A percentile compares a stretch with the other conserved stretches of the same genome.
Conservation (phyloP, 768 basidiomycete genomes). For the Phylloporus rhodoxanthus region DNA sequence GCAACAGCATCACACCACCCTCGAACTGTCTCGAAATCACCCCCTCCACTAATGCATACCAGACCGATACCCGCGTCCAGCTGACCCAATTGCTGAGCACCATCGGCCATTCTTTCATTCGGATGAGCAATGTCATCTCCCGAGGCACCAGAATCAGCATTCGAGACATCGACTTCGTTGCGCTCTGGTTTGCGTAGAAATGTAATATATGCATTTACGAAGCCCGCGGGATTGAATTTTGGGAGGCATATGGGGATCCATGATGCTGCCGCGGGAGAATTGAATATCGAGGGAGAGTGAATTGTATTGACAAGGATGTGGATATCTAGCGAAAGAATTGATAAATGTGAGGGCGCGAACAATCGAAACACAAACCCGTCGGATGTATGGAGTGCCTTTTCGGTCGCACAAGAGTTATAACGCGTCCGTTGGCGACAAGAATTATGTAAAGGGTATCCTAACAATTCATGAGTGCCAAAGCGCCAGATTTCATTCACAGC, state of each 20-base stretch:
- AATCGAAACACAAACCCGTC: slow-evolving; percentile 48
- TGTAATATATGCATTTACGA: slow-evolving; percentile 86
- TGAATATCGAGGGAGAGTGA: slow-evolving; percentile 70
- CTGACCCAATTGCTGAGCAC: slow-evolving; percentile 13
- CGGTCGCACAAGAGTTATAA: slow-evolving; percentile 84
- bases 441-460: slow-evolving; percentile 91
- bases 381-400: slow-evolving; percentile 95
- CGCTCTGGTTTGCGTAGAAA: slow-evolving; percentile 48
- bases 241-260: slow-evolving; percentile 97
- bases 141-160: background rate
- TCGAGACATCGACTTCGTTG: slow-evolving; percentile 3
- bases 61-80: slow-evolving; percentile 48
- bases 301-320: slow-evolving; percentile 92
- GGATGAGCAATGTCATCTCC: slow-evolving; percentile 3
- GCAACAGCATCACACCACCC: slow-evolving; percentile 67
- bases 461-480: background rate
- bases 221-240: slow-evolving; percentile 83
- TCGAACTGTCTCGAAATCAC: slow-evolving; percentile 80
- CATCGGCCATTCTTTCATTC: slow-evolving; percentile 1
- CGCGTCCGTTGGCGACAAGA: slow-evolving; percentile 68
- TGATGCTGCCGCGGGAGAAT: slow-evolving; percentile 73
- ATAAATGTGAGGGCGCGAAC: background rate
- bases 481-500: background rate
- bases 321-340: slow-evolving; percentile 49
- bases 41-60: slow-evolving; percentile 74